Evolutionary conservation across 192 early-diverging fungal genomes (phyloP).

Genomic region (Pilobolus umbonatus): DNA sequence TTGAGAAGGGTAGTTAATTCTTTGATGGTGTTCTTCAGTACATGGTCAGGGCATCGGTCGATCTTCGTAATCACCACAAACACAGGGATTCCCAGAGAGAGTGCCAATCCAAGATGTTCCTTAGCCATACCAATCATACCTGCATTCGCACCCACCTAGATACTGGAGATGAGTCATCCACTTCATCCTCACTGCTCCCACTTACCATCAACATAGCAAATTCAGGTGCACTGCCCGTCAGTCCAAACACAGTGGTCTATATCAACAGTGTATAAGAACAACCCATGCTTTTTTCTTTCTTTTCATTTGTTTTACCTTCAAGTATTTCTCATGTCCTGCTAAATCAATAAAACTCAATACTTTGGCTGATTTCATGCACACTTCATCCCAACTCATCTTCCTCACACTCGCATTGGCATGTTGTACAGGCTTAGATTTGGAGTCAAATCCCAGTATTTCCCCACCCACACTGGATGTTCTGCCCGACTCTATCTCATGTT

Average conservation of each 20-base stretch:
- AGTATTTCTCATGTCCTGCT: slow-evolving; percentile 93
- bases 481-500: slow-evolving; percentile 88
- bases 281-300: not conserved
- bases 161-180: slow-evolving; percentile 25
- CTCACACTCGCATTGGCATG: slow-evolving; percentile 36
- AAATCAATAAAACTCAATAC: slow-evolving; percentile 64
- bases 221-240: slow-evolving; percentile 88
- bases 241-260: slow-evolving; percentile 88
- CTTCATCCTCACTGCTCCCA: not conserved
- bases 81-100: slow-evolving; percentile 83
- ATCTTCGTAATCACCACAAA: slow-evolving; percentile 93
- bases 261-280: not conserved
- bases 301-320: slow-evolving; percentile 50
- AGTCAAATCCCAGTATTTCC: slow-evolving; percentile 88
- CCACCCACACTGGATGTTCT: slow-evolving; percentile 85
- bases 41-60: slow-evolving; percentile 85
- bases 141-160: slow-evolving; percentile 69
- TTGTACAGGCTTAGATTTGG: slow-evolving; percentile 53
- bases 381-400: slow-evolving; percentile 80
- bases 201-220: slow-evolving; percentile 85
- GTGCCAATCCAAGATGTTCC: slow-evolving; percentile 86
- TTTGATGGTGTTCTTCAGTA: slow-evolving; percentile 78
- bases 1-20: slow-evolving; percentile 81
- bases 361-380: slow-evolving; percentile 73
- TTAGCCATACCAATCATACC: slow-evolving; percentile 92